Conservation (phyloP, 2,329 filamentous ascomycete species). For the Atkinsonella texensis region DNA sequence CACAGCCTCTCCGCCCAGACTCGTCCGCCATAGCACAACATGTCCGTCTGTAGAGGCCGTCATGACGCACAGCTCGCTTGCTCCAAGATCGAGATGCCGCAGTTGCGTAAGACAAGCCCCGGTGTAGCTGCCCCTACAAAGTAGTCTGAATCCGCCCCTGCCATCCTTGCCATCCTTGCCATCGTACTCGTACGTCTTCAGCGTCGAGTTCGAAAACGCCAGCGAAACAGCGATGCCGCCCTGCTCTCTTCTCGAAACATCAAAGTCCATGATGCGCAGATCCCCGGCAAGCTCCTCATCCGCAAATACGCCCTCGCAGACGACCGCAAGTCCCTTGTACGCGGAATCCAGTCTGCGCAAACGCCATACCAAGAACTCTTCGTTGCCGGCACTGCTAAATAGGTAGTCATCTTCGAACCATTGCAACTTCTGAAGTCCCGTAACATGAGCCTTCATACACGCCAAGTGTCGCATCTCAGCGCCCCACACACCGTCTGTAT, state of each 20-base stretch:
- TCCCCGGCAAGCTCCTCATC: conserved; percentile 46
- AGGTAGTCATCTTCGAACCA: conserved; percentile 65
- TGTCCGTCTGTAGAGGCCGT: conserved; percentile 76
- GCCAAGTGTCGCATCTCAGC: conserved; percentile 38
- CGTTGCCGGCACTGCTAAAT: conserved; percentile 75
- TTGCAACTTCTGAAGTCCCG: conserved; percentile 68
- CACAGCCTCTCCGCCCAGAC: conserved; percentile 2
- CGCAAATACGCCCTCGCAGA: conserved; percentile 43
- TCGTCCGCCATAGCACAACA: conserved; percentile 29
- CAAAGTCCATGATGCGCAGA: conserved; percentile 71
- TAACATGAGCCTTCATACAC: conserved; percentile 64
- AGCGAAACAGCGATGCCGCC: conserved; percentile 41
- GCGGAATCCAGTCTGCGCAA: conserved; percentile 40
- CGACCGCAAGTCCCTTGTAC: conserved; percentile 38
- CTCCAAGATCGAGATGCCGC: conserved; percentile 25
- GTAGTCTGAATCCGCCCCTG: conserved; percentile 30
- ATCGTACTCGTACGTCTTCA: conserved; percentile 48
- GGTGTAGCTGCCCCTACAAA: conserved; percentile 49
- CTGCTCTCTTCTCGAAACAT: conserved; percentile 29
- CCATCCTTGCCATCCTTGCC: conserved; percentile 16
- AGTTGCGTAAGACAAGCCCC: conserved; percentile 65
- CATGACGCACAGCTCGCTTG: conserved; percentile 31
- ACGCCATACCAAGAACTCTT: conserved; percentile 84
- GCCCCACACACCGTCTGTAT: conserved; percentile 13
- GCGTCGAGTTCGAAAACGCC: conserved; percentile 71